Evolutionary conservation across 768 basidiomycete species (phyloP), one percentile per base, ranked within the genome.

Genomic region (Macrolepiota fuliginosa): DNA sequence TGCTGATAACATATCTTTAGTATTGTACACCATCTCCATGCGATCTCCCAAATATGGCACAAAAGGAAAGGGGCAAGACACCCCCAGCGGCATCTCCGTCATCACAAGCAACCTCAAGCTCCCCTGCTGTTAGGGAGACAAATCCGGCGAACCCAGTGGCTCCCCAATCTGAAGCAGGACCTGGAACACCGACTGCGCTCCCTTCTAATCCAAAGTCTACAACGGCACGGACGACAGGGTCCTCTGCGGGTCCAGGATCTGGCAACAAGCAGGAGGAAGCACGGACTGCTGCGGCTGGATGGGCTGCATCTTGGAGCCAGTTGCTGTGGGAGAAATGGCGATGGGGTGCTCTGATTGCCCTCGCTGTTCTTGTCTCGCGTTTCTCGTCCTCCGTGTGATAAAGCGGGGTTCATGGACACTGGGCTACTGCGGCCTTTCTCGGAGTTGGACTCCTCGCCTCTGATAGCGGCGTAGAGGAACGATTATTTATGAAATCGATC

Each of bases 1-100:
- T 51, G 25, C 35, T 57, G 32, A 58, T 58, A 35, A 62, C 56
- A 19, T 56, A 32, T 49, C 45, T 62, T 45, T 29, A 98, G 89
- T 92, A 91, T 68, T 91, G 89, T 68, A 78, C 81, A 32, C 79
- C 85, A 11, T 75, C 76, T 17, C 81, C 85, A 69, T 85, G 80
- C 49, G 88, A 95, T 69, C 74, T 96, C 29, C 96, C 96, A 0
- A 97, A 97, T 75, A 98, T 98, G 96, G 94, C 90, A 22, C 82
- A 91, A 72, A 86, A 82, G 65, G 90, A 90, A 66, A 81, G 84
- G 49, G 89, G 87, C 9, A 81, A 79, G 56, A 69, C 82, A 69
- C 68, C 75, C 56, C 52, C 68, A 62, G 39, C 65, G 1, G 64
- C 62, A 32, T 63, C 68, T n/a, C 62, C 57, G 32, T 36, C 60